These are phyloP conservation scores for Hemileccinum impolitum DNA, from an alignment of 768 basidiomycete genomes.

Conservation along the genomic window DNA sequence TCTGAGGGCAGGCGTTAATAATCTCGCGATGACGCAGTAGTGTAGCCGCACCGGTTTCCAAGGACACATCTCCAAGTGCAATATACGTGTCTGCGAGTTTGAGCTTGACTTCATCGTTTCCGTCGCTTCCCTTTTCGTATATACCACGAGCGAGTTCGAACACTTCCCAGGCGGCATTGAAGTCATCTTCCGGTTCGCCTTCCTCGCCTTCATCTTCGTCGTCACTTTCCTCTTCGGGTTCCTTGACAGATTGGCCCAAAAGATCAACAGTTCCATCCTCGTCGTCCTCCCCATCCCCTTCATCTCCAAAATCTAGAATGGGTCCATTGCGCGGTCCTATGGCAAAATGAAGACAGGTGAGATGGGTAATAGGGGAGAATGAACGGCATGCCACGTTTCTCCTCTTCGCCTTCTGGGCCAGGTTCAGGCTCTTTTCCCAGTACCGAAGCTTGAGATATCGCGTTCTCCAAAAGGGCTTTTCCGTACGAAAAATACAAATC, in stretches of 20 bases:
- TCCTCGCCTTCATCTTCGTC: constrained; percentile 61
- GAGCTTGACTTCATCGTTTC: constrained; percentile 61
- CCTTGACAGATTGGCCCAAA: constrained; percentile 55
- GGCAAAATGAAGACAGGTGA: constrained; percentile 8
- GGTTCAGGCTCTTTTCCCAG: constrained; percentile 78
- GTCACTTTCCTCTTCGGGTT: constrained; percentile 48
- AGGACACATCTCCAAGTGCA: constrained; percentile 89
- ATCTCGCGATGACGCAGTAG: not conserved
- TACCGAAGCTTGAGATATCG: constrained; percentile 82
- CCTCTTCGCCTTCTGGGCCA: constrained; percentile 38
- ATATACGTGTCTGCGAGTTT: constrained; percentile 91
- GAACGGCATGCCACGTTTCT: constrained; percentile 29
- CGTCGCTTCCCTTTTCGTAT: constrained; percentile 63
- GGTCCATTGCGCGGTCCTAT: constrained; percentile 46
- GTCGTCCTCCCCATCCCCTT: constrained; percentile 61
- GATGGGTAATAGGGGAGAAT: not conserved
- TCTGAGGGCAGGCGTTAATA: constrained; percentile 44
- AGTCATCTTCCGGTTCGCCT: constrained; percentile 91
- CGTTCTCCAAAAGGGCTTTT: constrained; percentile 89
- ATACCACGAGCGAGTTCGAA: constrained; percentile 91
- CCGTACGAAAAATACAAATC: constrained; percentile 91
- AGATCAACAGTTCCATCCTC: constrained; percentile 61
- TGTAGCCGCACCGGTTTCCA: constrained; percentile 80
- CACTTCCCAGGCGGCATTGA: constrained; percentile 97
- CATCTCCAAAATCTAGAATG: constrained; percentile 81